phyloP scores from a whole-genome alignment of 23 red algal genomes.

The Chondrus crispus region DNA sequence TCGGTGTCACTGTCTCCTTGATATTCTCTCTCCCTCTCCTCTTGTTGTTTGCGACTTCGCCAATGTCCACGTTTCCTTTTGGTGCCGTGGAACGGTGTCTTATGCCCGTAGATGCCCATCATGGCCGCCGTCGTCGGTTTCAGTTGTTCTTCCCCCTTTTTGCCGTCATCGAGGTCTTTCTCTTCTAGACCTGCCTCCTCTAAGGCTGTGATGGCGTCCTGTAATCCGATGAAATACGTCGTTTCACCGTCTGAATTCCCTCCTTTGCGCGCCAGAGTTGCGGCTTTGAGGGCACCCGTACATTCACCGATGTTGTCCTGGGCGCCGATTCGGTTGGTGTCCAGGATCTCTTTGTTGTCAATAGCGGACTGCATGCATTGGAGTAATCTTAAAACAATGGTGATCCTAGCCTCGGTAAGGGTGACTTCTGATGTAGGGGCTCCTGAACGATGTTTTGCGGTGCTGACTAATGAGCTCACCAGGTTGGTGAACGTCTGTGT shows the following conservation, averaged over 20 bases:
- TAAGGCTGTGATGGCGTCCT: slow-evolving; percentile 7
- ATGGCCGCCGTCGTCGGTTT: background rate
- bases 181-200: background rate
- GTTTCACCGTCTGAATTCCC: background rate
- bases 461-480: background rate
- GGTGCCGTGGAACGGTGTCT: background rate
- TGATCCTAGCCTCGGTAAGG: background rate
- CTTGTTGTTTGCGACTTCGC: background rate
- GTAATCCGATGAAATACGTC: background rate
- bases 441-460: background rate
- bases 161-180: background rate
- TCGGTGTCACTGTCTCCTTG: background rate
- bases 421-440: background rate
- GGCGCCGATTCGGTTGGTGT: too few species aligned
- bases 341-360: background rate
- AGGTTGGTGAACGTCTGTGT: background rate
- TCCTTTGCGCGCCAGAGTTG: background rate
- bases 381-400: background rate
- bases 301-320: background rate
- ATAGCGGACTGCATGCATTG: background rate
- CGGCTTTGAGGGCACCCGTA: background rate
- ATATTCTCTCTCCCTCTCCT: background rate
- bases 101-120: background rate
- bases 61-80: background rate
- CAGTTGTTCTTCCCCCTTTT: background rate